These are phyloP conservation scores for Pyrenophora teres DNA, from an alignment of 2,329 filamentous ascomycete genomes.

Conservation along the genomic window DNA sequence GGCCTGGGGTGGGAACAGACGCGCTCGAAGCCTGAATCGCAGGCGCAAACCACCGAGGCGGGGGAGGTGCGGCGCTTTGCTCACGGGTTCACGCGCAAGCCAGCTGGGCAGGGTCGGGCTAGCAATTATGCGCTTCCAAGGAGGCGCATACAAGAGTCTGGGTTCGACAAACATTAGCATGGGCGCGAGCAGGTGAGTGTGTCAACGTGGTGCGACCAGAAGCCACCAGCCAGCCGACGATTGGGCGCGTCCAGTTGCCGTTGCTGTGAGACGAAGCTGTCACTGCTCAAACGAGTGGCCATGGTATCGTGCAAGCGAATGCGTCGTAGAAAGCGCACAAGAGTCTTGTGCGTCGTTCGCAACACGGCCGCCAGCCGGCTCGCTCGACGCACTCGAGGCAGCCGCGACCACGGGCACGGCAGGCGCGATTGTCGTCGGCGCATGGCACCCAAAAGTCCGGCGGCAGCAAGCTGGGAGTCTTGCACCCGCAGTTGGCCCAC, in stretches of 20 bases:
- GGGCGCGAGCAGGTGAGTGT: constrained; percentile 31
- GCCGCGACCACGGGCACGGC: constrained; percentile 16
- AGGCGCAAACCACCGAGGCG: constrained; percentile 30
- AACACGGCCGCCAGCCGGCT: constrained; percentile 24
- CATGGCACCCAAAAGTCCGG: constrained; percentile 9
- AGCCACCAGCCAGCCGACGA: constrained; percentile 28
- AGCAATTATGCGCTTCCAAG: constrained; percentile 34
- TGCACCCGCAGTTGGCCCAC: background rate
- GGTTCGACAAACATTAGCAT: constrained; percentile 46
- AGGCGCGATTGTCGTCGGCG: constrained; percentile 18
- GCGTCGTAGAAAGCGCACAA: constrained; percentile 33
- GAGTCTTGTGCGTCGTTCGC: constrained; percentile 38
- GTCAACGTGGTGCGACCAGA: constrained; percentile 34
- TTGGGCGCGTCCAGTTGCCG: constrained; percentile 34
- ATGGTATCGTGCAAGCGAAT: constrained; percentile 33
- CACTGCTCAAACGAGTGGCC: constrained; percentile 37
- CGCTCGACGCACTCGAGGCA: constrained; percentile 10
- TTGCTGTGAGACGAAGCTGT: constrained; percentile 46
- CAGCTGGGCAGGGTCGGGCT: constrained; percentile 19
- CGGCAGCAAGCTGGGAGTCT: background rate
- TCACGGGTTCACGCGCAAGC: constrained; percentile 33
- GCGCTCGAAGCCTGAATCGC: constrained; percentile 27
- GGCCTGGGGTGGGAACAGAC: constrained; percentile 16
- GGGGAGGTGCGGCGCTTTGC: constrained; percentile 27
- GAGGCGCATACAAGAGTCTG: constrained; percentile 35